Evolutionary conservation across 2,329 filamentous ascomycete species (phyloP).

Genomic region (Talaromyces marneffei): DNA sequence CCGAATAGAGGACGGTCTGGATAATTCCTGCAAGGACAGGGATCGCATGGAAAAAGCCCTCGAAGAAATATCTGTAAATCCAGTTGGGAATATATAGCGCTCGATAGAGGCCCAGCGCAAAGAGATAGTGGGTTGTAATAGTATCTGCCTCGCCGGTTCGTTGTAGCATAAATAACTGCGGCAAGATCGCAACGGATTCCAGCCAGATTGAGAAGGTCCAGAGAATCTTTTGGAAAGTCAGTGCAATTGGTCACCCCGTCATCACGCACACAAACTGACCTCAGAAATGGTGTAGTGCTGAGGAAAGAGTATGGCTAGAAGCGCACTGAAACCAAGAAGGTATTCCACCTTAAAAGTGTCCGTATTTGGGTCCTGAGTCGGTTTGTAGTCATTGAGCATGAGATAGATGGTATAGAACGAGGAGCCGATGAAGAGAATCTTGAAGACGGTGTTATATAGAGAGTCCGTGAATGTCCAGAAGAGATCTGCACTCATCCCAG

Average conservation of each 20-base stretch:
- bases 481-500: constrained; percentile 55
- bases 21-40: constrained; percentile 82
- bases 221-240: constrained; percentile 57
- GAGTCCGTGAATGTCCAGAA: constrained; percentile 77
- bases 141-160: constrained; percentile 96
- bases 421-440: constrained; percentile 85
- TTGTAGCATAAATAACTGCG: constrained; percentile 97
- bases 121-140: constrained; percentile 98
- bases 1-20: constrained; percentile 92
- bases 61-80: constrained; percentile 82
- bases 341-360: constrained; percentile 98
- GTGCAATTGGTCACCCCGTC: neutral
- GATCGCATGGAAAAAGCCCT: constrained; percentile 78
- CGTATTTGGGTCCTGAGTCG: constrained; percentile 91
- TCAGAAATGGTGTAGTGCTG: constrained; percentile 74
- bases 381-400: constrained; percentile 96
- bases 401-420: constrained; percentile 95
- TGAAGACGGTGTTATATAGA: constrained; percentile 91
- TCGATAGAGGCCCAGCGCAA: constrained; percentile 84
- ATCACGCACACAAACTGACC: constrained; percentile 31
- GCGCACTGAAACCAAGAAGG: constrained; percentile 71
- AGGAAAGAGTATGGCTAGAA: constrained; percentile 76
- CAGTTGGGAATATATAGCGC: constrained; percentile 98
- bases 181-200: constrained; percentile 91
- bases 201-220: constrained; percentile 99